A percentile compares a stretch with the other conserved stretches of the same genome.
phyloP scores from a whole-genome alignment of 805 yeast species.

The Candida ovalis region DNA sequence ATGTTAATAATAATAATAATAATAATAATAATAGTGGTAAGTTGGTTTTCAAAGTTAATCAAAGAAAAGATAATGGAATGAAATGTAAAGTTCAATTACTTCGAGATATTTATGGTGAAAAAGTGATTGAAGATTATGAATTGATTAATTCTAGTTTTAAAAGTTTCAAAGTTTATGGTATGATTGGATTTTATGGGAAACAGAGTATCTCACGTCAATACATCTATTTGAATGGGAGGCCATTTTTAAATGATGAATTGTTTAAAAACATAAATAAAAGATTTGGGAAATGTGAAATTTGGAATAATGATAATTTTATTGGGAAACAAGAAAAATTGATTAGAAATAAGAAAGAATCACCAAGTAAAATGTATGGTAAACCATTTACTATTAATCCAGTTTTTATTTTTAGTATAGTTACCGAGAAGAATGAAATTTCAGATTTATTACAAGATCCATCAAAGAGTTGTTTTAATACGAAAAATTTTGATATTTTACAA shows the following conservation, averaged over 20 bases:
- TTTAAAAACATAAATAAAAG: conserved; percentile 20
- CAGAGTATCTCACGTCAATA: conserved; percentile 40
- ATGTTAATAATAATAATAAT: conserved; percentile 1
- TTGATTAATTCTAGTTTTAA: conserved; percentile 25
- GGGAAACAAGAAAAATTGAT: not conserved
- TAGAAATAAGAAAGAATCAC: conserved; percentile 8
- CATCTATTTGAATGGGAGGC: conserved; percentile 42
- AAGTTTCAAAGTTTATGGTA: conserved; percentile 31
- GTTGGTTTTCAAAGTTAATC: not conserved
- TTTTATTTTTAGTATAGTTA: conserved; percentile 31
- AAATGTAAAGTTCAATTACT: conserved; percentile 12
- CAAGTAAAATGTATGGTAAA: conserved; percentile 27
- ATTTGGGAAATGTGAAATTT: conserved; percentile 24
- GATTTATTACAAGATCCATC: conserved; percentile 41
- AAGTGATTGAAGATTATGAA: conserved; percentile 23
- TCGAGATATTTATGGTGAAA: conserved; percentile 30
- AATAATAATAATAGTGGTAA: not conserved
- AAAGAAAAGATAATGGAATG: not conserved
- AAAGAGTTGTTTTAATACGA: conserved; percentile 29
- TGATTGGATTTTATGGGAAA: conserved; percentile 36
- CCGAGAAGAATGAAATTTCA: conserved; percentile 15
- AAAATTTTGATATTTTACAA: conserved; percentile 24
- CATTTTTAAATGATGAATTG: conserved; percentile 21
- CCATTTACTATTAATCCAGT: conserved; percentile 37
- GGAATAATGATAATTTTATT: conserved; percentile 2